Evolutionary conservation across 148 eudicot genomes (phyloP).

Genomic region (Bassia scoparia): DNA sequence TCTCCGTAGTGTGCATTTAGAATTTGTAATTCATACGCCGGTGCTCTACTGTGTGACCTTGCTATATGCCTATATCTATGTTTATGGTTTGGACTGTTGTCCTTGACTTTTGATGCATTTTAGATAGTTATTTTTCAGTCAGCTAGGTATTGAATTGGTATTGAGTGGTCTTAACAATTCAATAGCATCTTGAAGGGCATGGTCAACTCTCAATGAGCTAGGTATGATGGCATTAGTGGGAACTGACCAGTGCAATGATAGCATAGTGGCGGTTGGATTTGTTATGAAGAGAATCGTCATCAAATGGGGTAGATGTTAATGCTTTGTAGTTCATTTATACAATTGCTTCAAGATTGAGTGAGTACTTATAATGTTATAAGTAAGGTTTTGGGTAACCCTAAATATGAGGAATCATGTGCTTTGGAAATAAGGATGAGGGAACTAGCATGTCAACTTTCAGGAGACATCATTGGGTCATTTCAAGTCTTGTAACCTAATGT

Average conservation of each 20-base stretch:
- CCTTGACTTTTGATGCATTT: not conserved
- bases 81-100: not conserved
- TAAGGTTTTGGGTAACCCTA: not conserved
- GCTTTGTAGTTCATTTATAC: no score
- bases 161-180: not conserved
- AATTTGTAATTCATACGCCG: not conserved
- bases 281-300: not conserved
- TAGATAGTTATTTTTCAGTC: not conserved
- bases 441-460: not conserved
- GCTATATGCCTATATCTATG: not conserved
- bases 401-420: not conserved
- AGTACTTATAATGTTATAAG: not conserved
- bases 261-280: not conserved
- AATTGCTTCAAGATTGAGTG: not conserved
- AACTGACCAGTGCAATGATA: not conserved
- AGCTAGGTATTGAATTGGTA: not conserved
- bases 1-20: not conserved
- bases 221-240: not conserved
- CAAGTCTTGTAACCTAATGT: not conserved
- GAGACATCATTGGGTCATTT: not conserved
- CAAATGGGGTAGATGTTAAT: not conserved
- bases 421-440: not conserved
- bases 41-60: no score
- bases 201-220: not conserved
- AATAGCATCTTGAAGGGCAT: not conserved